Conservation (phyloP, 495 filamentous ascomycete genomes). For the Halenospora varia region DNA sequence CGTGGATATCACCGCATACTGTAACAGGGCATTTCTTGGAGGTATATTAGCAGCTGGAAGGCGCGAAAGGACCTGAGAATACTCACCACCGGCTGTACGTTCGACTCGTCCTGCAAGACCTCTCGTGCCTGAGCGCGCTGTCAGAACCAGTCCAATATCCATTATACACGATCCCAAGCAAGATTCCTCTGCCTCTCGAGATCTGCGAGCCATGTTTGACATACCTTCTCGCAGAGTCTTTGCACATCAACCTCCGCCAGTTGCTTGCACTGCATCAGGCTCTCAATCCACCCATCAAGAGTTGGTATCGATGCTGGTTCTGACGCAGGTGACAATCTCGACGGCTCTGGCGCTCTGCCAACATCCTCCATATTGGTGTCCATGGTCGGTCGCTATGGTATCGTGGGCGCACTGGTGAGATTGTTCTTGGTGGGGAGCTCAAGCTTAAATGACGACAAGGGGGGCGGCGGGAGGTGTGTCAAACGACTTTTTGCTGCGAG, state of each 20-base stretch:
- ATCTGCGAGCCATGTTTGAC: slow-evolving; percentile 32
- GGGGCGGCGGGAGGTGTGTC: slow-evolving; percentile 5
- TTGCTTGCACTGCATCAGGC: slow-evolving; percentile 97
- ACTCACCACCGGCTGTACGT: slow-evolving; percentile 97
- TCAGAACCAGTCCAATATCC: slow-evolving; percentile 11
- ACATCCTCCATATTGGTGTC: slow-evolving; percentile 99
- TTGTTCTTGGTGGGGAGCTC: slow-evolving; percentile 17
- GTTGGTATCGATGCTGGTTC: slow-evolving; percentile 90
- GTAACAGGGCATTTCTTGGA: slow-evolving; percentile 88
- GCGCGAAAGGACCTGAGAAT: slow-evolving; percentile 1
- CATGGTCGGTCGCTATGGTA: slow-evolving; percentile 48
- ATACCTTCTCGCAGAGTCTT: slow-evolving; percentile 93
- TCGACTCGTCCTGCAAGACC: slow-evolving; percentile 94
- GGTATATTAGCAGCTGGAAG: slow-evolving; percentile 12
- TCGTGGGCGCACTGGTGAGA: slow-evolving; percentile 55
- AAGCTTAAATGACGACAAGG: slow-evolving; percentile 22
- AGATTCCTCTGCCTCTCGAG: slow-evolving; percentile 8
- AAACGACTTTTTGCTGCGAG: slow-evolving; percentile 8
- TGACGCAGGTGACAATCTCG: slow-evolving; percentile 63
- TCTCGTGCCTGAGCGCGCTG: slow-evolving; percentile 71
- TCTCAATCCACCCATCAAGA: slow-evolving; percentile 97
- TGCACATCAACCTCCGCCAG: slow-evolving; percentile 92
- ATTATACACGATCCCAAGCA: neutral
- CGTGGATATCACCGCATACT: slow-evolving; percentile 91
- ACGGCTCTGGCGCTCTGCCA: slow-evolving; percentile 78